Conservation (phyloP, 805 yeast genomes). For the Candida manassasensis region DNA sequence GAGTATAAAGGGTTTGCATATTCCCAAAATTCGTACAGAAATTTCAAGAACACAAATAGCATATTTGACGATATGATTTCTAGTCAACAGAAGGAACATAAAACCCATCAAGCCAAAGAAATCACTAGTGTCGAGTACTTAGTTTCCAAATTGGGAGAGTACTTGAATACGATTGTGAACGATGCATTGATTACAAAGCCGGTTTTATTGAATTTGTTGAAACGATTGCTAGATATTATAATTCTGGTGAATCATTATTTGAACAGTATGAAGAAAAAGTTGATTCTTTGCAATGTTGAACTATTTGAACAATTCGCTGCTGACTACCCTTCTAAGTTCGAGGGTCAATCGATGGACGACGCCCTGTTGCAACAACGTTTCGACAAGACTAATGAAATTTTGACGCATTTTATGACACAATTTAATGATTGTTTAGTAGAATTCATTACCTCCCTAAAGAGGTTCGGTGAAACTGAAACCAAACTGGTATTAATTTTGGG, state of each 20-base stretch:
- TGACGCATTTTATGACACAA: constrained; percentile 39
- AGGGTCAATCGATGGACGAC: constrained; percentile 34
- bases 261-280: constrained; percentile 48
- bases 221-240: constrained; percentile 43
- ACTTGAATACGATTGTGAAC: constrained; percentile 57
- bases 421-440: constrained; percentile 44
- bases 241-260: constrained; percentile 46
- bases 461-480: constrained; percentile 48
- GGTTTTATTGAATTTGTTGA: constrained; percentile 43
- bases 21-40: constrained; percentile 7
- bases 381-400: constrained; percentile 35
- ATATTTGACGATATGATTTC: constrained; percentile 16
- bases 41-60: constrained; percentile 13
- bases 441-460: constrained; percentile 41
- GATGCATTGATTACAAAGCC: constrained; percentile 65
- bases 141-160: constrained; percentile 39
- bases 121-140: constrained; percentile 10
- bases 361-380: constrained; percentile 37
- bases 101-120: neutral
- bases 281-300: constrained; percentile 46
- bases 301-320: constrained; percentile 36
- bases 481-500: constrained; percentile 39
- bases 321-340: constrained; percentile 34
- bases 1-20: constrained; percentile 10
- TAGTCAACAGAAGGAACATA: constrained; percentile 5